Percentiles rank a stretch among this genome's conserved stretches.
These are phyloP conservation scores for Paraleonurus japonicus DNA, from an alignment of 257 asterid genomes.

Conservation along the genomic window DNA sequence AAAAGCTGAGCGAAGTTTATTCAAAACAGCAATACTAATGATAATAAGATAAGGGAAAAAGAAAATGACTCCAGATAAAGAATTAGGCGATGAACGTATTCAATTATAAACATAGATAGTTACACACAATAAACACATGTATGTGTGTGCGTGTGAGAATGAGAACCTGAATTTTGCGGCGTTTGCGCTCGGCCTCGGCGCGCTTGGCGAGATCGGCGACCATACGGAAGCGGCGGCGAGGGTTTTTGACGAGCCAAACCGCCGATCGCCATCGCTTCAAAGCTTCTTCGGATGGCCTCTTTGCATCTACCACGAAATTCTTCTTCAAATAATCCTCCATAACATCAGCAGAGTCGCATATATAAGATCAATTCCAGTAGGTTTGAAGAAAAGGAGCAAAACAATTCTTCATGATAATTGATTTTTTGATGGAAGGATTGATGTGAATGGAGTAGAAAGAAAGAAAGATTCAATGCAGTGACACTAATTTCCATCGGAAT, in stretches of 20 bases:
- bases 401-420: not conserved
- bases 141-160: not conserved
- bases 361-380: slow-evolving; percentile 4
- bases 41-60: not conserved
- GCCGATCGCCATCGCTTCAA: slow-evolving; percentile 70
- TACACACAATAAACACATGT: not conserved
- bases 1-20: not conserved
- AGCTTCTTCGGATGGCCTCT: slow-evolving; percentile 74
- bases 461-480: slow-evolving; percentile 21
- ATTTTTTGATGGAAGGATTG: slow-evolving; percentile 7
- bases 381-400: slow-evolving; percentile 3
- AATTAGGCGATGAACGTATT: not conserved
- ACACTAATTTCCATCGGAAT: slow-evolving; percentile 27
- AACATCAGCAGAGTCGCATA: not conserved
- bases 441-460: slow-evolving; percentile 11
- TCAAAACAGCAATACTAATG: not conserved
- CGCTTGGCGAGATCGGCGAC: slow-evolving; percentile 90
- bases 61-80: no score
- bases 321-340: slow-evolving; percentile 70
- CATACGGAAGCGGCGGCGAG: slow-evolving; percentile 81
- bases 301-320: slow-evolving; percentile 62
- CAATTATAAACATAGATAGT: not conserved
- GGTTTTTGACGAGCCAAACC: slow-evolving; percentile 83
- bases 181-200: slow-evolving; percentile 59
- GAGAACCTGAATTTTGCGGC: slow-evolving; percentile 56